Percentiles rank a stretch among this genome's conserved stretches.
Conservation (phyloP, 192 early-diverging fungal genomes). For the Pecoramyces ruminantium region DNA sequence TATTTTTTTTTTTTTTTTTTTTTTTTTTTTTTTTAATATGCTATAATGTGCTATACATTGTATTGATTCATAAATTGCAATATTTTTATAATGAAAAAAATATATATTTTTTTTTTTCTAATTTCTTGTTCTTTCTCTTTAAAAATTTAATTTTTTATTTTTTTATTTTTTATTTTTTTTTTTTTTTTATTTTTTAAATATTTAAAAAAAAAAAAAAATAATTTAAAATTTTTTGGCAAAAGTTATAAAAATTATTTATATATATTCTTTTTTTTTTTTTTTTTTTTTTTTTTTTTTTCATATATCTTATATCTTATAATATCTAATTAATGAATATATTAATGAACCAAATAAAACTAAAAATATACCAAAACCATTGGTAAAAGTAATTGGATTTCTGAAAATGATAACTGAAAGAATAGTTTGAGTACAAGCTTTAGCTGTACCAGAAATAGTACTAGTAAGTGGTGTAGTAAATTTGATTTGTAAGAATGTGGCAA, state of each 20-base stretch:
- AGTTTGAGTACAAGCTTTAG: conserved; percentile 50
- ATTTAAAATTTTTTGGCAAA: no score
- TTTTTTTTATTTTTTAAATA: no score
- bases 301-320: neutral
- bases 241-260: no score
- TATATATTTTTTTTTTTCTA: no score
- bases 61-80: no score
- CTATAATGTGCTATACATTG: no score
- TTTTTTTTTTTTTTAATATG: no score
- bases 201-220: no score
- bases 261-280: no score
- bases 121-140: neutral
- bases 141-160: conserved; percentile 3
- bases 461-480: conserved; percentile 50
- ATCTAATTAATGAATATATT: neutral
- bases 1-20: no score
- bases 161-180: conserved; percentile 4
- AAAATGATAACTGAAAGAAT: conserved; percentile 39
- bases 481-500: conserved; percentile 52
- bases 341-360: neutral
- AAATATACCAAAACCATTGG: neutral
- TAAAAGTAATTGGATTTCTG: conserved; percentile 35
- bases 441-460: conserved; percentile 51
- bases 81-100: no score
- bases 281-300: no score